Conservation (phyloP, 257 asterid genomes). For the Parsonsia alboflavescens region DNA sequence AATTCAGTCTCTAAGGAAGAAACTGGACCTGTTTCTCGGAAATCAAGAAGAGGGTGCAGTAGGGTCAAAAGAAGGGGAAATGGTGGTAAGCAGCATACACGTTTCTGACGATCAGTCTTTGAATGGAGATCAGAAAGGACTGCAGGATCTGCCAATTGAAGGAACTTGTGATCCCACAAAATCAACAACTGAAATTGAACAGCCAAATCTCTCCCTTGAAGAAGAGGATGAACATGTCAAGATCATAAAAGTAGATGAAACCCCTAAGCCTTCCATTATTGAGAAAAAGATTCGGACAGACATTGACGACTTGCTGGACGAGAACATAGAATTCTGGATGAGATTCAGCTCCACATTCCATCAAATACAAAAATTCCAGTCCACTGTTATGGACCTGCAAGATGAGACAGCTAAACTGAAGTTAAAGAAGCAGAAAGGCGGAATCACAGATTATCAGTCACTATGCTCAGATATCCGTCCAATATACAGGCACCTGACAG, state of each 20-base stretch:
- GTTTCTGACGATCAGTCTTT: conserved; percentile 10
- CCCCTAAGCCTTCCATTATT: conserved; percentile 21
- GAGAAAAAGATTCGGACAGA: conserved; percentile 47
- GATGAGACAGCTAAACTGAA: conserved; percentile 30
- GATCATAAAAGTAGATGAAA: conserved; percentile 17
- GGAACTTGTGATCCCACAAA: conserved; percentile 5
- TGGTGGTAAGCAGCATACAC: neutral
- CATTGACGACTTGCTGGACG: conserved; percentile 42
- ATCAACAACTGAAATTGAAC: conserved; percentile 8
- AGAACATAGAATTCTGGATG: conserved; percentile 47
- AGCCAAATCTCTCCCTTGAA: conserved; percentile 17
- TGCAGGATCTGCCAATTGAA: neutral
- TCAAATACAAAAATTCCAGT: conserved; percentile 34
- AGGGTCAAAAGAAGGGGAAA: conserved; percentile 9
- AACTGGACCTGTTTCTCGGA: conserved; percentile 19
- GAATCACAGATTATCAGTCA: conserved; percentile 7
- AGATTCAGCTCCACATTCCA: conserved; percentile 39
- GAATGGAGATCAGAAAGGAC: conserved; percentile 2
- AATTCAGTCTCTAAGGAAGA: conserved; percentile 33
- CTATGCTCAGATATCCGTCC: conserved; percentile 39
- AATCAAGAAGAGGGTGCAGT: conserved; percentile 6
- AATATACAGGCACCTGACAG: conserved; percentile 41
- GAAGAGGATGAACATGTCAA: conserved; percentile 22
- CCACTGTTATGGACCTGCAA: conserved; percentile 27
- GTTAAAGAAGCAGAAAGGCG: conserved; percentile 22